Percentiles rank a stretch among this genome's conserved stretches.
These are phyloP conservation scores for Prunus mume DNA, from an alignment of 306 rosid genomes.

Conservation along the genomic window DNA sequence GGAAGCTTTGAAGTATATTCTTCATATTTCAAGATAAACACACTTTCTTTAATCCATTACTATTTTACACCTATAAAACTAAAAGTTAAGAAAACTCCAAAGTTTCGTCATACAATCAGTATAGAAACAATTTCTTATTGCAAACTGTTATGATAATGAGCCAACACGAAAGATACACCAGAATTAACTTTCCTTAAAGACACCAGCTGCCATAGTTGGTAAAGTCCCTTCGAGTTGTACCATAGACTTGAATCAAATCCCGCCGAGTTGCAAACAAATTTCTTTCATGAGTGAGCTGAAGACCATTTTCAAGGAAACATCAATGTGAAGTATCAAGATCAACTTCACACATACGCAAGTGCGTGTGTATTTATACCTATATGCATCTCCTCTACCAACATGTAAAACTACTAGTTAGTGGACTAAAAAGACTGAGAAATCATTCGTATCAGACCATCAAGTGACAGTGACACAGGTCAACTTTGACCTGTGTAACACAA, in stretches of 20 bases:
- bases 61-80: not conserved
- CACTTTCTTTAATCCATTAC: not conserved
- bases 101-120: not conserved
- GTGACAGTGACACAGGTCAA: not conserved
- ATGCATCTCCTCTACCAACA: not conserved
- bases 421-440: not conserved
- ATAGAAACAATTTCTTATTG: too few species aligned
- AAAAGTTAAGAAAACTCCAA: too few species aligned
- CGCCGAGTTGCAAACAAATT: not conserved
- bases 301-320: not conserved
- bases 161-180: not conserved
- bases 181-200: not conserved
- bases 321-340: not conserved
- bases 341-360: not conserved
- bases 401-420: not conserved
- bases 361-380: not conserved
- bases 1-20: not conserved
- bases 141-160: not conserved
- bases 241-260: too few species aligned
- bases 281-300: not conserved
- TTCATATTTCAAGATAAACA: not conserved
- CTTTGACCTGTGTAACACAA: not conserved
- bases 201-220: not conserved
- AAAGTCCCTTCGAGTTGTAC: not conserved
- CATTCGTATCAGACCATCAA: not conserved